Evolutionary conservation across 2,329 filamentous ascomycete species (phyloP), one percentile per base, ranked within the genome.

Genomic region (Colletotrichum musae): DNA sequence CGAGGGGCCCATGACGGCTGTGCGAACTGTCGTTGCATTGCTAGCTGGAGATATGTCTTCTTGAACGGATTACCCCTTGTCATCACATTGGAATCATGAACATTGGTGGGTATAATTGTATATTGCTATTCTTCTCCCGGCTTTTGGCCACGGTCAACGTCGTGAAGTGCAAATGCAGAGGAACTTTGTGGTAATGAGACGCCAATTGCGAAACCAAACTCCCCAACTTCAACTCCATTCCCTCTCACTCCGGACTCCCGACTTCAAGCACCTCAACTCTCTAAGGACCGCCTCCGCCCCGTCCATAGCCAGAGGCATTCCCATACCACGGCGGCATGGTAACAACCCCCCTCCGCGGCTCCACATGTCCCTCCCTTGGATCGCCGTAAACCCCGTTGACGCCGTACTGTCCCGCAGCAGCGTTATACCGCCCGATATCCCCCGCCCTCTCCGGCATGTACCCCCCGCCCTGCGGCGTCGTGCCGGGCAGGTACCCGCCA

Each of bases 21-120:
- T 91, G 5, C 85, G 84, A 73, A 88, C 85, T 1, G 83, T 92
- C 59, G 85, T 90, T 15, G 87, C 88, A n/a, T 78, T 93, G 39
- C 73, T 93, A 52, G 82, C 82, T 1, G 85, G 85, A n/a, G 83
- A 85, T 67, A 70, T 71, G 68, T 64, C 50, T 48, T 61, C 48
- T 43, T 70, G 52, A 54, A 43, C 26, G 16, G 28, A 69, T 10
- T 12, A 36, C 32, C 32, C 32, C 32, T 2, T 36, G 32, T 10
- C 54, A 67, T 39, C 61, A 53, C 18, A 9, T 48, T 2, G 56
- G 50, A 48, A n/a, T 52, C 18, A 10, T 18, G 24, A 36, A 6
- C 24, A 13, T 41, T 52, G 64, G 51, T 48, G 36, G 47, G 50
- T 41, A 28, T 61, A 26, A 48, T 4, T 50, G 16, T 57, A 43